These are phyloP conservation scores for Geranomyces michiganensis DNA, from an alignment of 192 early-diverging fungal genomes.

Conservation along the genomic window DNA sequence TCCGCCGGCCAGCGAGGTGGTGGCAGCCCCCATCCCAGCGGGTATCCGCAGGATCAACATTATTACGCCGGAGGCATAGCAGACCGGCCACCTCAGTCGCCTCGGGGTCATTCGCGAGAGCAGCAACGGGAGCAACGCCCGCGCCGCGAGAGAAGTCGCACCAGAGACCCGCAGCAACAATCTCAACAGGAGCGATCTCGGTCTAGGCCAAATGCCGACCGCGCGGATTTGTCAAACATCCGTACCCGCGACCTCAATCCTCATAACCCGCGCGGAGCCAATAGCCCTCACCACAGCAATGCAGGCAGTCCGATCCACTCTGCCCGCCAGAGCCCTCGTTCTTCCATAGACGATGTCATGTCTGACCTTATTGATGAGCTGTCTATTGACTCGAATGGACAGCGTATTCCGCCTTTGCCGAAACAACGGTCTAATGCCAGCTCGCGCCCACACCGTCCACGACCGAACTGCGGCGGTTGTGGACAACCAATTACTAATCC, in stretches of 20 bases:
- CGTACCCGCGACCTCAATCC: not conserved
- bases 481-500: constrained; percentile 26
- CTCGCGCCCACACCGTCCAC: not conserved
- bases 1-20: not conserved
- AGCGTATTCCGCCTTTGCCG: not conserved
- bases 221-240: not conserved
- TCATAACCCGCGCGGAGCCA: not conserved
- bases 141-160: not conserved
- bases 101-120: not conserved
- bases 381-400: constrained; percentile 32
- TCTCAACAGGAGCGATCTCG: constrained; percentile 12
- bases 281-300: not conserved
- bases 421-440: not conserved
- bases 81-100: not conserved
- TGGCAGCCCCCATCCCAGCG: not conserved
- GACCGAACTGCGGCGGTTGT: constrained; percentile 32
- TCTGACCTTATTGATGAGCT: constrained; percentile 47
- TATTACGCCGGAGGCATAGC: not conserved
- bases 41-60: not conserved
- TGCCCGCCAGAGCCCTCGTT: not conserved
- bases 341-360: constrained; percentile 45
- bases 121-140: not conserved
- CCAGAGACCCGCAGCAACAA: not conserved
- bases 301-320: not conserved
- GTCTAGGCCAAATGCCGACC: not conserved